Evolutionary conservation across 176 grass and related monocot species (phyloP).

Genomic region (Leersia perrieri): DNA sequence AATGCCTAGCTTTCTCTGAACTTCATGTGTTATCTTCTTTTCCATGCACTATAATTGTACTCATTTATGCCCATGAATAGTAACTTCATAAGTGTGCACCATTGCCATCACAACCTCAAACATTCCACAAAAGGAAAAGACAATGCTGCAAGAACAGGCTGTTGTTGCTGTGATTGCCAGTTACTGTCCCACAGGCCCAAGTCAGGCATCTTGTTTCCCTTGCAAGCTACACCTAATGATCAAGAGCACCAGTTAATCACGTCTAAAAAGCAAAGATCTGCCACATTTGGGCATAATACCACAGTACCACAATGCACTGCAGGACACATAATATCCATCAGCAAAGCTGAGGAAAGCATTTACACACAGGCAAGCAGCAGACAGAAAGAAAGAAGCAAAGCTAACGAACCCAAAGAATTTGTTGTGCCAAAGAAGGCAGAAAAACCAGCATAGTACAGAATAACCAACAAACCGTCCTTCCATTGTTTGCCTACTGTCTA

Average conservation of each 20-base stretch:
- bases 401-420: constrained; percentile 15
- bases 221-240: constrained; percentile 46
- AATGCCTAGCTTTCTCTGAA: neutral
- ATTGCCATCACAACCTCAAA: constrained; percentile 9
- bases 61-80: neutral
- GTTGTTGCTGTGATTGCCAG: constrained; percentile 15
- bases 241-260: constrained; percentile 9
- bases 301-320: neutral
- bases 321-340: neutral
- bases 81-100: neutral
- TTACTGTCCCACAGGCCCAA: neutral
- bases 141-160: neutral
- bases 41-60: neutral
- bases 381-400: constrained; percentile 31
- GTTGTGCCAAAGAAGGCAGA: constrained; percentile 4
- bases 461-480: constrained; percentile 14
- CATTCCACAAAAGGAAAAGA: constrained; percentile 20
- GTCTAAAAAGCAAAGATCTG: neutral
- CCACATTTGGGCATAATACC: constrained; percentile 3
- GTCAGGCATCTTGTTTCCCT: constrained; percentile 30
- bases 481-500: neutral
- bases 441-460: constrained; percentile 15
- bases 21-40: neutral
- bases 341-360: neutral
- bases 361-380: neutral